phyloP scores from a whole-genome alignment of 768 basidiomycete genomes.

The Wakefieldia striispora region DNA sequence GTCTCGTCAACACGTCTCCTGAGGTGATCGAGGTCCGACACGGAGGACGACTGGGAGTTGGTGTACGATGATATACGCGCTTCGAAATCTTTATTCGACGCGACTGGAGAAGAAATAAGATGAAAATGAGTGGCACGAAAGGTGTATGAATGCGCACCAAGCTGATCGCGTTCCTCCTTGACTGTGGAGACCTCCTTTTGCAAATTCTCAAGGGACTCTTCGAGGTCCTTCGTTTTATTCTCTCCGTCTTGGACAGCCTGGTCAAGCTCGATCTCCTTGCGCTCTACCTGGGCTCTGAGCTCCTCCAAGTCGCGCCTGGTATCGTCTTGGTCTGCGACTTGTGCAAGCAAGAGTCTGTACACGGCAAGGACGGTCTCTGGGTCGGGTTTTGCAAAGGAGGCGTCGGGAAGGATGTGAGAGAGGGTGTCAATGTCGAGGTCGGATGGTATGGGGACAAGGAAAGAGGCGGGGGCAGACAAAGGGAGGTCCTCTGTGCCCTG shows the following conservation, averaged over 20 bases:
- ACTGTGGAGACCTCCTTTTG: constrained; percentile 55
- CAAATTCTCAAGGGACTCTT: constrained; percentile 46
- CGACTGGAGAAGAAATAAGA: constrained; percentile 34
- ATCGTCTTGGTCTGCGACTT: constrained; percentile 53
- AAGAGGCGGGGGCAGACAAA: constrained; percentile 25
- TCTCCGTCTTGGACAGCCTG: constrained; percentile 82
- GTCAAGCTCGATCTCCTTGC: constrained; percentile 80
- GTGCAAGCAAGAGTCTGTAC: constrained; percentile 60
- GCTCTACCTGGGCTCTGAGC: constrained; percentile 60
- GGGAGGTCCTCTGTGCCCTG: constrained; percentile 37
- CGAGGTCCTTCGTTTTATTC: constrained; percentile 54
- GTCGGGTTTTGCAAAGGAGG: constrained; percentile 52
- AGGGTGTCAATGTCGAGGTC: constrained; percentile 67
- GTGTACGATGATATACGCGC: constrained; percentile 55
- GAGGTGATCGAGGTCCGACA: constrained; percentile 56
- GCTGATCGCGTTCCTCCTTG: constrained; percentile 62
- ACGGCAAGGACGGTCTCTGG: constrained; percentile 59
- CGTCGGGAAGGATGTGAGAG: constrained; percentile 58
- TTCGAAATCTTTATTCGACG: constrained; percentile 47
- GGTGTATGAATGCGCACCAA: constrained; percentile 48
- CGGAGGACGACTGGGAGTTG: constrained; percentile 59
- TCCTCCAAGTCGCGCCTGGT: constrained; percentile 68
- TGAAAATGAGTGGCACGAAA: not conserved
- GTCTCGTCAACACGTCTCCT: constrained; percentile 66
- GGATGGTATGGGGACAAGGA: constrained; percentile 50